Conservation (phyloP, 1,284 basidiomycete genomes). For the Cutaneotrichosporon mucoides region DNA sequence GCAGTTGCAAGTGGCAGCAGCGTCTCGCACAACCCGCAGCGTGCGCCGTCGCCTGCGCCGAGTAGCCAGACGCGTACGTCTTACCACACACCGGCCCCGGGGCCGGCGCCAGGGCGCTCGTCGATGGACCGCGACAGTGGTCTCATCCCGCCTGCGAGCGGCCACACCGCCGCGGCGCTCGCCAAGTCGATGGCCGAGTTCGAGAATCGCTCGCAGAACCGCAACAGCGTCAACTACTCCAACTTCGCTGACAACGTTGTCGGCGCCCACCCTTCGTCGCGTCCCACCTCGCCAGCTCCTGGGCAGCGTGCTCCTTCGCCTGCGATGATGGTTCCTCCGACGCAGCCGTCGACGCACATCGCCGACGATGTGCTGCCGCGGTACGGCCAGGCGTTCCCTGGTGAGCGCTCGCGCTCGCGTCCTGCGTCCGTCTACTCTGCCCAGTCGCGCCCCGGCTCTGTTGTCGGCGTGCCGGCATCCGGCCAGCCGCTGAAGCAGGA, state of each 20-base stretch:
- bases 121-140: conserved; percentile 31
- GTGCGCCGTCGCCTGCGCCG: conserved; percentile 31
- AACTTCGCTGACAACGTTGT: conserved; percentile 66
- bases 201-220: conserved; percentile 34
- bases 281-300: conserved; percentile 63
- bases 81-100: conserved; percentile 16
- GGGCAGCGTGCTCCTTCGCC: conserved; percentile 30
- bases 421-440: conserved; percentile 45
- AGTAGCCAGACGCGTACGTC: conserved; percentile 5
- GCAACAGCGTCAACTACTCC: conserved; percentile 50
- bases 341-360: conserved; percentile 54
- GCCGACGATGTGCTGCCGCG: conserved; percentile 68
- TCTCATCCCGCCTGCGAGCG: conserved; percentile 46
- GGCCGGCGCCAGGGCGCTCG: neutral
- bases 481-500: conserved; percentile 19
- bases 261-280: conserved; percentile 62
- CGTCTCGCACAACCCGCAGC: neutral
- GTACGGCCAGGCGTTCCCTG: conserved; percentile 82
- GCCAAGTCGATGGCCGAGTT: conserved; percentile 49
- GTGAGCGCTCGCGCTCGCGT: conserved; percentile 62
- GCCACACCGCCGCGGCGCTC: conserved; percentile 48
- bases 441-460: conserved; percentile 39
- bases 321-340: conserved; percentile 65
- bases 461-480: conserved; percentile 12
- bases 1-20: neutral